phyloP scores from a whole-genome alignment of 78 protist genomes.

The Tieghemostelium lacteum region DNA sequence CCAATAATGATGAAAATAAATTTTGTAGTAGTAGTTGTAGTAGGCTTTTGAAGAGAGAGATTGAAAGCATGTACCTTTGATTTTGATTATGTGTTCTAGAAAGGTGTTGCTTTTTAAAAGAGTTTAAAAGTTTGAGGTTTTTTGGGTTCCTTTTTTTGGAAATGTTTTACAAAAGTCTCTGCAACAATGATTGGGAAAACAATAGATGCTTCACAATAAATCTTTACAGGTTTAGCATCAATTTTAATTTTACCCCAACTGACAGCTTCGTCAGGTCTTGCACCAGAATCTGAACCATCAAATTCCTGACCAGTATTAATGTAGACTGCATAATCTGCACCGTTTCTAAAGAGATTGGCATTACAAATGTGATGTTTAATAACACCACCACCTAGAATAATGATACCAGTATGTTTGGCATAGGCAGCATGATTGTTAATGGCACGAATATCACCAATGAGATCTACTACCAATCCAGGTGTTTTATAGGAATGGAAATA shows the following conservation, averaged over 20 bases:
- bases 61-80: too few relatives aligned
- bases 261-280: conserved; percentile 99
- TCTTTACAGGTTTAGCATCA: conserved; percentile 96
- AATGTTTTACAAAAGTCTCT: neutral
- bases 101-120: too few relatives aligned
- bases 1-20: too few relatives aligned
- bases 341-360: conserved; percentile 99
- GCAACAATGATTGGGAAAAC: neutral
- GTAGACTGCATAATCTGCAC: conserved; percentile 97
- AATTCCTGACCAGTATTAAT: conserved; percentile 95
- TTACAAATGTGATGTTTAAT: conserved; percentile 99
- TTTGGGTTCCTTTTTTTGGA: too few relatives aligned
- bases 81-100: too few relatives aligned
- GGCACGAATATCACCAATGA: conserved; percentile 89
- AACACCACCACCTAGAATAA: conserved; percentile 99
- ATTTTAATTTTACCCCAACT: conserved; percentile 99
- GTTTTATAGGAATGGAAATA: conserved; percentile 94
- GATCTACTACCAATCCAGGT: conserved; percentile 97
- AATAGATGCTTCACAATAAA: conserved; percentile 90
- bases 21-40: too few relatives aligned
- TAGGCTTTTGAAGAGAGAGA: too few relatives aligned
- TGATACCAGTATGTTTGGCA: conserved; percentile 94
- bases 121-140: neutral
- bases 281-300: conserved; percentile 98
- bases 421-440: conserved; percentile 89